Evolutionary conservation across 208 protist genomes (phyloP).

Genomic region (Leishmania amazonensis): DNA sequence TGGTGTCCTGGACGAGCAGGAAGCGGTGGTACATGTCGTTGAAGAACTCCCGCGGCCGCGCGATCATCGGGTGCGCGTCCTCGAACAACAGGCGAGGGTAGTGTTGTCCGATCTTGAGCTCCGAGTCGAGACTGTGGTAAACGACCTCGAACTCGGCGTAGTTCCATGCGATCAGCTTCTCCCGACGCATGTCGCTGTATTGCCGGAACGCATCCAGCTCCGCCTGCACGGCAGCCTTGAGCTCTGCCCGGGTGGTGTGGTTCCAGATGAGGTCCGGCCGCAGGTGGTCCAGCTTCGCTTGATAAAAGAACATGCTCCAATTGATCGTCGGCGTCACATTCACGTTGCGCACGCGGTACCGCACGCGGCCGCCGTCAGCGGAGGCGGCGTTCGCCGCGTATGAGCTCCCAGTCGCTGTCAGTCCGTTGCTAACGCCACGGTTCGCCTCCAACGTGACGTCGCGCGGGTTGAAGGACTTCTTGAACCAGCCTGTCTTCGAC

Average conservation of each 20-base stretch:
- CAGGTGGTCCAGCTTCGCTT: conserved; percentile 83
- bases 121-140: conserved; percentile 88
- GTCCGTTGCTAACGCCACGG: conserved; percentile 1
- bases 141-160: conserved; percentile 94
- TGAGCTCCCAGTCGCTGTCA: not conserved
- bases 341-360: conserved; percentile 49
- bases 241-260: conserved; percentile 88
- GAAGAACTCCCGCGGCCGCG: conserved; percentile 90
- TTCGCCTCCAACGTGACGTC: conserved; percentile 31
- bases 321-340: conserved; percentile 79
- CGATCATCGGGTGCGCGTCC: conserved; percentile 59
- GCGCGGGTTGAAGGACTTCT: conserved; percentile 75
- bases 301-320: conserved; percentile 92
- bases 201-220: conserved; percentile 79
- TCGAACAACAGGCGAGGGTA: conserved; percentile 93
- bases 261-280: conserved; percentile 95
- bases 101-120: conserved; percentile 89
- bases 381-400: not conserved
- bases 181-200: conserved; percentile 42
- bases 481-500: conserved; percentile 75
- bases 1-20: conserved; percentile 76
- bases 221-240: conserved; percentile 80
- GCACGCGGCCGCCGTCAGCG: conserved; percentile 27
- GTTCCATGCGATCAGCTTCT: conserved; percentile 87
- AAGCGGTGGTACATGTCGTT: conserved; percentile 94